phyloP scores from a whole-genome alignment of 257 asterid species.

The Scutellaria galericulata region DNA sequence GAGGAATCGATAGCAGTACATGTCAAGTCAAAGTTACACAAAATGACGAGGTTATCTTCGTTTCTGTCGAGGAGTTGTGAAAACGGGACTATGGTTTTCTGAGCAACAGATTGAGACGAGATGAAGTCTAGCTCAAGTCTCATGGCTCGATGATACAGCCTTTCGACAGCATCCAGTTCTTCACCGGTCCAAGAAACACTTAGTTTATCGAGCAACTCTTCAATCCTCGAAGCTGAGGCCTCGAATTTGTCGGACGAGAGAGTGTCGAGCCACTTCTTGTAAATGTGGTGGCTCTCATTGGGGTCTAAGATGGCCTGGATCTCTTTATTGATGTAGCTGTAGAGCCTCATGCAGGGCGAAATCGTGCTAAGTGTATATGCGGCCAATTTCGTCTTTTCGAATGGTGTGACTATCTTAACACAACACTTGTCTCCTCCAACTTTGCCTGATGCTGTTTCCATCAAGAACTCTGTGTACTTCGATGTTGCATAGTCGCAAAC shows the following conservation, averaged over 20 bases:
- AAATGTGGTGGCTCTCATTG: slow-evolving; percentile 46
- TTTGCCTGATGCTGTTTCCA: slow-evolving; percentile 69
- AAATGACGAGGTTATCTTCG: slow-evolving; percentile 47
- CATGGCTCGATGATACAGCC: slow-evolving; percentile 69
- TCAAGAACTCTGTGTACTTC: slow-evolving; percentile 66
- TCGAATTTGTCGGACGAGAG: slow-evolving; percentile 60
- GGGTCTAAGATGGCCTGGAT: slow-evolving; percentile 50
- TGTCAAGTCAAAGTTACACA: slow-evolving; percentile 70
- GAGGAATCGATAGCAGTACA: slow-evolving; percentile 70
- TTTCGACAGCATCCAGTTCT: slow-evolving; percentile 66
- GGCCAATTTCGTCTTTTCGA: slow-evolving; percentile 71
- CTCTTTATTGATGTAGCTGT: slow-evolving; percentile 54
- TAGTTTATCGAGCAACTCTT: slow-evolving; percentile 68
- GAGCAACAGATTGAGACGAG: slow-evolving; percentile 53
- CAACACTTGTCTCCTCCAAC: slow-evolving; percentile 58
- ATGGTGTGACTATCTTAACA: slow-evolving; percentile 65
- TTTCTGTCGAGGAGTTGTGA: slow-evolving; percentile 42
- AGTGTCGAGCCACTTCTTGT: slow-evolving; percentile 65
- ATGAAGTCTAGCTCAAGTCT: slow-evolving; percentile 64
- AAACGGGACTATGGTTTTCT: slow-evolving; percentile 55
- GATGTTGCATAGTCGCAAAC: slow-evolving; percentile 45
- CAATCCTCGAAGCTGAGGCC: slow-evolving; percentile 68
- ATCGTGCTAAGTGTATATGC: slow-evolving; percentile 67
- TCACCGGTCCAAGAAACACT: slow-evolving; percentile 69
- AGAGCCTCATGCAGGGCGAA: slow-evolving; percentile 80